Percentiles rank a stretch among this genome's conserved stretches.
These are phyloP conservation scores for Musa balbisiana DNA, from an alignment of 202 grass and related monocot genomes.

Conservation along the genomic window DNA sequence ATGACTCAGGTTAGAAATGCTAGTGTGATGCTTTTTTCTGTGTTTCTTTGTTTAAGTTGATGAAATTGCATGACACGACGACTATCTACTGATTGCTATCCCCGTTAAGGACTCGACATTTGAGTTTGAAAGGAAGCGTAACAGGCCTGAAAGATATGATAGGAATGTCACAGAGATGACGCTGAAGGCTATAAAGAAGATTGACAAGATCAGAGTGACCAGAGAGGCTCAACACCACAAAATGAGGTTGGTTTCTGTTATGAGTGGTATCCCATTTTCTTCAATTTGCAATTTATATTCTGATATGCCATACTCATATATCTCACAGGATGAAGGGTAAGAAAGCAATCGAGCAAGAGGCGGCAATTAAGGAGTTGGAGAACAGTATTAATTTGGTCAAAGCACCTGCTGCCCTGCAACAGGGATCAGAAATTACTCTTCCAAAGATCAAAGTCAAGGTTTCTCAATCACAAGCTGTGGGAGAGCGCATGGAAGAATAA, in stretches of 20 bases:
- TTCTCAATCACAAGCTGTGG: constrained; percentile 35
- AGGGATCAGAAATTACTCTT: constrained; percentile 17
- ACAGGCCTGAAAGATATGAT: constrained; percentile 82
- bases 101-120: constrained; percentile 67
- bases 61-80: no score
- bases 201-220: constrained; percentile 55
- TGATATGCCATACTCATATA: not conserved
- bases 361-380: constrained; percentile 48
- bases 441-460: constrained; percentile 51
- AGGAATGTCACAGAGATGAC: constrained; percentile 50
- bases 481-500: constrained; percentile 64
- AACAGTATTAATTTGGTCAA: constrained; percentile 51
- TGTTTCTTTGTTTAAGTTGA: not conserved
- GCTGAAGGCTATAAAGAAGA: constrained; percentile 68
- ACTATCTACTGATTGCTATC: constrained; percentile 3
- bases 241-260: no score
- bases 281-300: not conserved
- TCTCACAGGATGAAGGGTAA: constrained; percentile 43
- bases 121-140: constrained; percentile 95
- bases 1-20: constrained; percentile 59
- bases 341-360: constrained; percentile 33
- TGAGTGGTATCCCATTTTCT: not conserved
- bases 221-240: constrained; percentile 48
- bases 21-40: not conserved
- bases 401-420: constrained; percentile 26